Conservation (phyloP, 2,329 filamentous ascomycete genomes). For the Diaporthe eres region DNA sequence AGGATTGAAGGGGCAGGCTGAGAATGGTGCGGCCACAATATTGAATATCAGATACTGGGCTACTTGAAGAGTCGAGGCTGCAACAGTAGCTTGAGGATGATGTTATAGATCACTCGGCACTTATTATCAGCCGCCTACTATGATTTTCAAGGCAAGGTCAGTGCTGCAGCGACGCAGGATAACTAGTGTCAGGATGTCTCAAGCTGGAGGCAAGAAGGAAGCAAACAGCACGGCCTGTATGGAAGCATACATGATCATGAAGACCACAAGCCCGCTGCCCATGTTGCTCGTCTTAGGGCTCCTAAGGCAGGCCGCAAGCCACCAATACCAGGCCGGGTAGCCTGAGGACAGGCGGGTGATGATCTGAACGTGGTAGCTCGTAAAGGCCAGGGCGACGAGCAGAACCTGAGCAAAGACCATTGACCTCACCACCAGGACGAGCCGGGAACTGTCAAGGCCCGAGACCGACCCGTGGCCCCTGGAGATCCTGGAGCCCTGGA, state of each 20-base stretch:
- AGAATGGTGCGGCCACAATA: not conserved
- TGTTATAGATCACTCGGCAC: not conserved
- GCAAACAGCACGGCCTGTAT: conserved; percentile 89
- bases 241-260: conserved; percentile 85
- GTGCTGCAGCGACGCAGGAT: not conserved
- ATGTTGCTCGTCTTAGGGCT: conserved; percentile 48
- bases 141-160: not conserved
- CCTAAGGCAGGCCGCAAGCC: conserved; percentile 70
- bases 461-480: not conserved
- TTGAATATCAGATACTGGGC: not conserved
- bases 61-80: not conserved
- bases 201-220: conserved; percentile 92
- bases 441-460: conserved; percentile 31
- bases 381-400: conserved; percentile 79
- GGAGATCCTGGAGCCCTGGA: conserved; percentile 27
- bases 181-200: not conserved
- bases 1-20: not conserved
- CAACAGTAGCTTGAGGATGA: not conserved
- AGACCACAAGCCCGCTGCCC: conserved; percentile 64
- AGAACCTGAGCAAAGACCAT: conserved; percentile 81
- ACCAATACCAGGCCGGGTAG: conserved; percentile 92
- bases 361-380: conserved; percentile 93
- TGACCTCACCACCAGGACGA: conserved; percentile 59
- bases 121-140: not conserved
- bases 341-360: conserved; percentile 90